phyloP scores from a whole-genome alignment of 1,284 basidiomycete genomes.

The Puccinia triticina region DNA sequence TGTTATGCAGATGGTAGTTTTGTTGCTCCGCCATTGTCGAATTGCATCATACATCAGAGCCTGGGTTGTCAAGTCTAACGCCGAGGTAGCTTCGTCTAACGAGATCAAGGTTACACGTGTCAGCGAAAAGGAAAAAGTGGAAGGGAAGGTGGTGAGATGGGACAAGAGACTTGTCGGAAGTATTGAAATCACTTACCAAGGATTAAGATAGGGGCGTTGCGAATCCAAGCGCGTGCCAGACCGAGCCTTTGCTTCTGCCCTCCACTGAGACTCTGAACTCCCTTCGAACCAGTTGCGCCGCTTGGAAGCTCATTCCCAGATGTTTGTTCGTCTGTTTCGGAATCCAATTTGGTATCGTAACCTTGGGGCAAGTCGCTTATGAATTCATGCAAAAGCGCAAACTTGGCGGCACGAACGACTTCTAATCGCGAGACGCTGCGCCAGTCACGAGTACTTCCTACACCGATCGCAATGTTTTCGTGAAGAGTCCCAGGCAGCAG shows the following conservation, averaged over 20 bases:
- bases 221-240: constrained; percentile 81
- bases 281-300: constrained; percentile 68
- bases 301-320: constrained; percentile 41
- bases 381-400: constrained; percentile 85
- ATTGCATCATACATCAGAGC: constrained; percentile 86
- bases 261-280: constrained; percentile 71
- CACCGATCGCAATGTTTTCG: constrained; percentile 84
- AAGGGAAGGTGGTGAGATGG: background rate
- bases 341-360: constrained; percentile 75
- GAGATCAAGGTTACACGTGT: background rate
- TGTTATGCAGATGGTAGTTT: constrained; percentile 93
- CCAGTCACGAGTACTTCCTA: constrained; percentile 62
- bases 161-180: background rate
- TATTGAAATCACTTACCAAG: constrained; percentile 68
- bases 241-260: constrained; percentile 92
- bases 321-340: constrained; percentile 3
- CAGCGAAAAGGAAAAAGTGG: background rate
- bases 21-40: constrained; percentile 76
- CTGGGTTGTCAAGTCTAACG: constrained; percentile 84
- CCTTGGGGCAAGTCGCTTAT: constrained; percentile 78
- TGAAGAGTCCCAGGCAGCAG: constrained; percentile 76
- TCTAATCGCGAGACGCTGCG: constrained; percentile 69
- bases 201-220: constrained; percentile 86
- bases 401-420: constrained; percentile 78
- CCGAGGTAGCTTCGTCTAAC: constrained; percentile 92